These are phyloP conservation scores for Hyaloscypha variabilis DNA, from an alignment of 495 filamentous ascomycete genomes.

Conservation along the genomic window DNA sequence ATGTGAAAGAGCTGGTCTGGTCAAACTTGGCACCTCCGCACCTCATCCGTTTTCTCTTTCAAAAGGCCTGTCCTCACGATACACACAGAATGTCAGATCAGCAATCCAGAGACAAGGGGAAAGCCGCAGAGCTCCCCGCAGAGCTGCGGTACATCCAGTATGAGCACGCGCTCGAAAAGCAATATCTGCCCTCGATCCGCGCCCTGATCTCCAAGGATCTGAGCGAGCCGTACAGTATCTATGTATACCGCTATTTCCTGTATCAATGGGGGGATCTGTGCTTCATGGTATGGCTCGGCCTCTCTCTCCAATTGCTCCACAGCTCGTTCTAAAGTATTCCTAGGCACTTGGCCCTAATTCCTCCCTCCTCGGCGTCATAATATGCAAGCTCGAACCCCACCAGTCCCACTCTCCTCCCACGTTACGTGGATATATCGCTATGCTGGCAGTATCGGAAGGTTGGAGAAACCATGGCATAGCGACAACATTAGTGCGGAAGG, in stretches of 20 bases:
- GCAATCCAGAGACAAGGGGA: slow-evolving; percentile 1
- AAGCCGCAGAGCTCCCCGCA: slow-evolving; percentile 34
- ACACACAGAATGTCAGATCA: slow-evolving; percentile 13
- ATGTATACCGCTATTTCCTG: slow-evolving; percentile 98
- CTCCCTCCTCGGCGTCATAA: slow-evolving; percentile 80
- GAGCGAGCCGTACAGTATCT: slow-evolving; percentile 98
- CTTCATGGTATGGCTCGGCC: slow-evolving; percentile 68
- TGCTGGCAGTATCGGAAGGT: slow-evolving; percentile 84
- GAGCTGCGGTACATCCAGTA: slow-evolving; percentile 85
- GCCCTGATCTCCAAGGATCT: slow-evolving; percentile 95
- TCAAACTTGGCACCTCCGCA: background rate
- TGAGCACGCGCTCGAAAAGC: slow-evolving; percentile 71
- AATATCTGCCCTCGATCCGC: slow-evolving; percentile 85
- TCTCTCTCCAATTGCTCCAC: background rate
- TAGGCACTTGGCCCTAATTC: slow-evolving; percentile 68
- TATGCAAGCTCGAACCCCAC: slow-evolving; percentile 93
- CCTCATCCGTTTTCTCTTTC: background rate
- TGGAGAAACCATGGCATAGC: slow-evolving; percentile 89
- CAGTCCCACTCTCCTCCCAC: slow-evolving; percentile 67
- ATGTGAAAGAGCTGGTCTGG: slow-evolving; percentile 3
- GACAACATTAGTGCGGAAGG: slow-evolving; percentile 83
- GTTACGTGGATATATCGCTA: slow-evolving; percentile 94
- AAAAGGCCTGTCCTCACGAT: background rate
- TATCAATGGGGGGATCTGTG: slow-evolving; percentile 98
- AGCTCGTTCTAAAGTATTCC: background rate